Conservation (phyloP, 2,329 filamentous ascomycete species). For the Cercospora beticola region DNA sequence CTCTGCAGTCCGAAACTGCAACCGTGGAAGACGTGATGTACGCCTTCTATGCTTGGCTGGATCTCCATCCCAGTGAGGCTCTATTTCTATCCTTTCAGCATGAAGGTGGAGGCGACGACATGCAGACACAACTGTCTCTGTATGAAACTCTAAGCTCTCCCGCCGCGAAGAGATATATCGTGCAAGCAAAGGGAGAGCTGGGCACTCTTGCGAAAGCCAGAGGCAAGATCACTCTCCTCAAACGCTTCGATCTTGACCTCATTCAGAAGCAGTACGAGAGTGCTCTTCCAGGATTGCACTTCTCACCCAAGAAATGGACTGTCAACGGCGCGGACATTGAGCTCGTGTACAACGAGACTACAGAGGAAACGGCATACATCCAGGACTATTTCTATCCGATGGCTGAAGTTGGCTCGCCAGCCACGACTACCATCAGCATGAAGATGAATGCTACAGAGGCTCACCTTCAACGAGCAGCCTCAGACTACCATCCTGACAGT, state of each 20-base stretch:
- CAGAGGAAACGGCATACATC: conserved; percentile 46
- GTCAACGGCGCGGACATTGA: conserved; percentile 46
- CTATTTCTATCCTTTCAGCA: conserved; percentile 52
- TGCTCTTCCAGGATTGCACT: conserved; percentile 49
- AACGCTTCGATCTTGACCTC: conserved; percentile 48
- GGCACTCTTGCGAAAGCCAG: conserved; percentile 41
- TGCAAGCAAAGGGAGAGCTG: conserved; percentile 40
- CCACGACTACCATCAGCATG: conserved; percentile 43
- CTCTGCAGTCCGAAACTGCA: conserved; percentile 47
- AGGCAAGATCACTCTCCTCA: conserved; percentile 46
- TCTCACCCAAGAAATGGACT: conserved; percentile 47
- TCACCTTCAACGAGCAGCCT: conserved; percentile 44
- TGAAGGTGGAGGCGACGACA: conserved; percentile 43
- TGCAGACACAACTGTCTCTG: conserved; percentile 41
- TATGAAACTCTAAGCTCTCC: conserved; percentile 43
- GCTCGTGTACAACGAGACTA: conserved; percentile 44
- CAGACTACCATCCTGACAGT: conserved; percentile 34
- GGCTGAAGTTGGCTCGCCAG: conserved; percentile 34
- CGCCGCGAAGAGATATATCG: conserved; percentile 44
- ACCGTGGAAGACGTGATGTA: conserved; percentile 49
- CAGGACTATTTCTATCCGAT: conserved; percentile 52
- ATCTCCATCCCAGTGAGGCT: conserved; percentile 47
- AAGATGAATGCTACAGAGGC: conserved; percentile 48
- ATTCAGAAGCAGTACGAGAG: conserved; percentile 40
- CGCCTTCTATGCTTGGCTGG: conserved; percentile 52